phyloP scores from a whole-genome alignment of 106 monocot species.

The Acorus calamus region DNA sequence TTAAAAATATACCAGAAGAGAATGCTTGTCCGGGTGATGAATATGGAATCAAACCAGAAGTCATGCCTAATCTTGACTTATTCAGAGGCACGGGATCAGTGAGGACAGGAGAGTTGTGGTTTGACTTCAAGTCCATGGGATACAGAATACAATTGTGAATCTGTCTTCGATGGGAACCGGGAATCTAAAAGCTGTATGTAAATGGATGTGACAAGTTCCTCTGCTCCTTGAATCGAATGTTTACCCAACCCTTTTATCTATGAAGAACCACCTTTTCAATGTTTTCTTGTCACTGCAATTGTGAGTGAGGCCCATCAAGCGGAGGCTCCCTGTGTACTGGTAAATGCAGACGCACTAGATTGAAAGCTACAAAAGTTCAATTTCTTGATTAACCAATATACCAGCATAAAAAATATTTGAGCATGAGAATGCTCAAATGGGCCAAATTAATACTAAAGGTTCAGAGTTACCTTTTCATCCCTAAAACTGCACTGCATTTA shows the following conservation, averaged over 20 bases:
- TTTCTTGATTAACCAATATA: too few species aligned
- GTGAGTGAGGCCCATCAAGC: conserved; percentile 55
- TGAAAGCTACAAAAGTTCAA: too few species aligned
- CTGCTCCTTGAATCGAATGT: neutral
- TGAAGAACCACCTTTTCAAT: conserved; percentile 95
- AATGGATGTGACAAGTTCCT: neutral
- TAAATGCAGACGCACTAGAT: neutral
- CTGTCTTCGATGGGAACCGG: neutral
- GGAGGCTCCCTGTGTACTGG: conserved; percentile 39
- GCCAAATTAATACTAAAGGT: conserved; percentile 1
- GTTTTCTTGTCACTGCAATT: conserved; percentile 82
- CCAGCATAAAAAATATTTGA: too few species aligned
- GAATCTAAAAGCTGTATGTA: neutral
- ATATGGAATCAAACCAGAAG: conserved; percentile 34
- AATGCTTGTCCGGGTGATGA: conserved; percentile 20
- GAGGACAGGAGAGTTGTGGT: conserved; percentile 58
- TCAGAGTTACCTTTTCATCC: conserved; percentile 23
- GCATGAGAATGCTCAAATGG: too few species aligned
- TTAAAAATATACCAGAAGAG: conserved; percentile 41
- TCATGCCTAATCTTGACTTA: conserved; percentile 48
- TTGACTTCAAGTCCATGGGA: conserved; percentile 64
- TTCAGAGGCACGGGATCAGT: conserved; percentile 48
- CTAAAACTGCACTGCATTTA: conserved; percentile 19
- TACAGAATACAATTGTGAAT: conserved; percentile 8
- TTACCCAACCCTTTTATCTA: conserved; percentile 86